These are phyloP conservation scores for Allantophomopsis lycopodina DNA, from an alignment of 2,329 filamentous ascomycete genomes.

Conservation along the genomic window DNA sequence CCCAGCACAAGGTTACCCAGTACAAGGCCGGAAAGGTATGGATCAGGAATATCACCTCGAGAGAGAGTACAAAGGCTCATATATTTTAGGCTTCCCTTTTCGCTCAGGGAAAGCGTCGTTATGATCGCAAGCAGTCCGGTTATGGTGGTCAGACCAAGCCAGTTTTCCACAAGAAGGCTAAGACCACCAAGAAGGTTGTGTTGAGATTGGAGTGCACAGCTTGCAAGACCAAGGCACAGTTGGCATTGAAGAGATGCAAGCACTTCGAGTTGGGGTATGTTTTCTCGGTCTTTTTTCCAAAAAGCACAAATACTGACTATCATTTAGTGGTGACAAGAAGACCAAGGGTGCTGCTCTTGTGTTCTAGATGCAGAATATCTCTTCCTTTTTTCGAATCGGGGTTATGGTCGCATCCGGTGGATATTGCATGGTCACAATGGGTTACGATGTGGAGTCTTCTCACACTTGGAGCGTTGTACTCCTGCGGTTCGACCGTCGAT, in stretches of 20 bases:
- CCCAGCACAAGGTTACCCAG: constrained; percentile 86
- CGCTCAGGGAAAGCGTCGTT: constrained; percentile 99
- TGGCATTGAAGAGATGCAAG: constrained; percentile 99
- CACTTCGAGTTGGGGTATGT: constrained; percentile 99
- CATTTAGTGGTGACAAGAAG: constrained; percentile 97
- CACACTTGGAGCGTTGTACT: too few relatives aligned
- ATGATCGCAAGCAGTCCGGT: constrained; percentile 98
- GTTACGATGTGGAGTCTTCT: constrained; percentile 10
- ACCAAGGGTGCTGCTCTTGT: constrained; percentile 99
- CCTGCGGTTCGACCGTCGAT: too few relatives aligned
- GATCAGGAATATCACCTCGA: constrained; percentile 3
- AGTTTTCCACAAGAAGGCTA: constrained; percentile 99
- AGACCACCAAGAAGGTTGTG: constrained; percentile 99
- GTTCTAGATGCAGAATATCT: constrained; percentile 62
- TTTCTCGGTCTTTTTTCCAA: constrained; percentile 1
- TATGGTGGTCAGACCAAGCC: constrained; percentile 99
- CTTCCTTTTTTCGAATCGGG: constrained; percentile 1
- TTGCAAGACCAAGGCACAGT: constrained; percentile 98
- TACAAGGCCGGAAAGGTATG: constrained; percentile 90
- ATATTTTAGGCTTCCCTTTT: constrained; percentile 63
- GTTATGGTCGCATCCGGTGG: constrained; percentile 4
- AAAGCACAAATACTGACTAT: not conserved
- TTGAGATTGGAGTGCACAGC: constrained; percentile 92
- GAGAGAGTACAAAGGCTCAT: constrained; percentile 1
- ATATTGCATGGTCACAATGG: constrained; percentile 14